Evolutionary conservation across 257 asterid genomes (phyloP).

Genomic region (Leonotis leonurus): DNA sequence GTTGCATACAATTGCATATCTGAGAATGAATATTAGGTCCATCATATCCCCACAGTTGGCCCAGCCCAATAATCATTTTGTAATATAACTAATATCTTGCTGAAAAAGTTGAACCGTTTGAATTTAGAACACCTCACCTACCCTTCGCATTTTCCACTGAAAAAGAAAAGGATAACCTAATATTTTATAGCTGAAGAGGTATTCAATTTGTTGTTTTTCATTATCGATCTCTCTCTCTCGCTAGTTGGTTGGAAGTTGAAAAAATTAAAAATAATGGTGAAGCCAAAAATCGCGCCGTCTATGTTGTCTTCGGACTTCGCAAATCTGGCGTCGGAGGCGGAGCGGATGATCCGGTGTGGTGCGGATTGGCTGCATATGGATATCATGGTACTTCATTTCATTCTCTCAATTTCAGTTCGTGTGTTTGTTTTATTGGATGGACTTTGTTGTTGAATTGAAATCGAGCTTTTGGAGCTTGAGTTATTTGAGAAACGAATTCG

Average conservation of each 20-base stretch:
- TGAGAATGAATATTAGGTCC: no score
- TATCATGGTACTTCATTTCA: slow-evolving; percentile 48
- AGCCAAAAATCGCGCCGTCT: slow-evolving; percentile 77
- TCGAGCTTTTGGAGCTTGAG: not conserved
- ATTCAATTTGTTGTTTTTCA: not conserved
- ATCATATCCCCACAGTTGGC: no score
- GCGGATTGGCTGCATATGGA: slow-evolving; percentile 99
- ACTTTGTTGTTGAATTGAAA: not conserved
- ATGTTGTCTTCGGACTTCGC: slow-evolving; percentile 93
- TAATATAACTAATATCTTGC: not conserved
- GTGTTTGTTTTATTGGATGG: not conserved
- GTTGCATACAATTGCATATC: no score
- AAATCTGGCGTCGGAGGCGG: slow-evolving; percentile 86
- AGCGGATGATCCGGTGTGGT: slow-evolving; percentile 66
- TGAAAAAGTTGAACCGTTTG: not conserved
- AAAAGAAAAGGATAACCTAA: not conserved
- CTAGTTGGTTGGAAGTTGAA: not conserved
- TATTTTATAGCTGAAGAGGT: not conserved
- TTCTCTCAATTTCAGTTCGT: not conserved
- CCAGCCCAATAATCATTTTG: not conserved
- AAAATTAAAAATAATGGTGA: slow-evolving; percentile 31
- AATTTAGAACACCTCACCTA: not conserved
- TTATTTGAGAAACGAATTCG: not conserved
- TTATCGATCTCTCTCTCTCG: not conserved
- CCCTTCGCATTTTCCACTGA: not conserved